phyloP scores from a whole-genome alignment of 1,284 basidiomycete species.

The Fomitopsis betulina region DNA sequence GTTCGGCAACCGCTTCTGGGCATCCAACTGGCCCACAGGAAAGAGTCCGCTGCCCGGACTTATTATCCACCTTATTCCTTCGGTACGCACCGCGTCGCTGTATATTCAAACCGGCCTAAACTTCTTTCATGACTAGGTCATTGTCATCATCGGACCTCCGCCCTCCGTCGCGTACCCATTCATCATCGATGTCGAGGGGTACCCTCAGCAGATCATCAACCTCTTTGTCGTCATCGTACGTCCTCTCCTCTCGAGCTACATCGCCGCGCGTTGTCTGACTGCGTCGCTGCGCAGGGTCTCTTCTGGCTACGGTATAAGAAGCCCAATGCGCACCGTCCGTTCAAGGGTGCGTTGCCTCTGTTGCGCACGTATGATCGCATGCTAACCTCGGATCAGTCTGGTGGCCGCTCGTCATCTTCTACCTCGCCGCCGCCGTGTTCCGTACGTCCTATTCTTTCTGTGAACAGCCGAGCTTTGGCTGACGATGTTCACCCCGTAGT shows the following conservation, averaged over 20 bases:
- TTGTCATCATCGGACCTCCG: constrained; percentile 51
- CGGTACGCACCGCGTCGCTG: constrained; percentile 31
- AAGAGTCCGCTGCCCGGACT: constrained; percentile 58
- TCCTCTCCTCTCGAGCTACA: background rate
- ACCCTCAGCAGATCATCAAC: constrained; percentile 53
- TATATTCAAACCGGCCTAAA: background rate
- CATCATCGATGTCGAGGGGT: constrained; percentile 56
- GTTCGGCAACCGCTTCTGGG: constrained; percentile 63
- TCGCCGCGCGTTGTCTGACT: background rate
- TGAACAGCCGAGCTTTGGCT: too few species aligned
- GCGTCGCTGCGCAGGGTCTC: constrained; percentile 35
- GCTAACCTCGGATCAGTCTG: constrained; percentile 36
- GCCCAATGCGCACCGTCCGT: constrained; percentile 45
- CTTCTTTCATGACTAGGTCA: constrained; percentile 30
- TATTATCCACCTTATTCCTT: constrained; percentile 51
- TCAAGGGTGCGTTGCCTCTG: constrained; percentile 38
- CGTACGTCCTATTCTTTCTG: constrained; percentile 26
- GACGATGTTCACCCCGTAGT: constrained; percentile 30
- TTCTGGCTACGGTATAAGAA: constrained; percentile 52
- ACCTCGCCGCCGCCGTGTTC: constrained; percentile 47
- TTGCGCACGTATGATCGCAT: background rate
- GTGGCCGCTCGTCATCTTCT: constrained; percentile 53
- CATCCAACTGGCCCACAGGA: constrained; percentile 62
- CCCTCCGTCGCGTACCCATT: constrained; percentile 67
- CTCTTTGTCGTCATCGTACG: constrained; percentile 47